Conservation (phyloP, 768 basidiomycete species). For the Lentinula lateritia region DNA sequence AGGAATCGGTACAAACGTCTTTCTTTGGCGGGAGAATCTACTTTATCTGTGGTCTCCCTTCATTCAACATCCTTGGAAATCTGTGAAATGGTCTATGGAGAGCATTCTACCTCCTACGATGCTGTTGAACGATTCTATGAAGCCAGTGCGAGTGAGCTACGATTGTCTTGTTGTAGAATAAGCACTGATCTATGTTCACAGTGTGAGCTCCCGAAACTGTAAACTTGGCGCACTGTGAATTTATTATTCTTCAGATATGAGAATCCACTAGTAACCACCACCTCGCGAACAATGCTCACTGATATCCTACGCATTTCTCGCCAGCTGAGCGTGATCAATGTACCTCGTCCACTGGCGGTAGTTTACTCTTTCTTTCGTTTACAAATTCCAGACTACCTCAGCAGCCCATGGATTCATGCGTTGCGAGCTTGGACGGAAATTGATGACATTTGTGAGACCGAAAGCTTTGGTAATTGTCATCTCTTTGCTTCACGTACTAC, state of each 20-base stretch:
- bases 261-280: constrained; percentile 74
- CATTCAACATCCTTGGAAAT: constrained; percentile 63
- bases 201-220: constrained; percentile 29
- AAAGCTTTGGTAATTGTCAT: constrained; percentile 60
- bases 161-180: constrained; percentile 6
- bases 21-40: background rate
- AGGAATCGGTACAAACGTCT: background rate
- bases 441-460: constrained; percentile 70
- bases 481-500: background rate
- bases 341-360: constrained; percentile 63
- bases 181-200: constrained; percentile 16
- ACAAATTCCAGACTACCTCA: constrained; percentile 25
- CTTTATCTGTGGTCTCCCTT: constrained; percentile 23
- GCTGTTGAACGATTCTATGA: constrained; percentile 64
- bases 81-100: constrained; percentile 65
- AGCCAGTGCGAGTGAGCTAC: constrained; percentile 55
- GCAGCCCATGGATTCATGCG: constrained; percentile 52
- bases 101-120: constrained; percentile 43
- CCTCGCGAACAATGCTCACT: constrained; percentile 64
- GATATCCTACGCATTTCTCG: constrained; percentile 64
- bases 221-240: background rate
- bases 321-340: constrained; percentile 54
- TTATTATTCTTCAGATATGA: constrained; percentile 51
- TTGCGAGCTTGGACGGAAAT: constrained; percentile 72
- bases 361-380: constrained; percentile 51